Base-by-base conservation (phyloP, 441 rosid genomes). In the Eruca vesicaria region DNA sequence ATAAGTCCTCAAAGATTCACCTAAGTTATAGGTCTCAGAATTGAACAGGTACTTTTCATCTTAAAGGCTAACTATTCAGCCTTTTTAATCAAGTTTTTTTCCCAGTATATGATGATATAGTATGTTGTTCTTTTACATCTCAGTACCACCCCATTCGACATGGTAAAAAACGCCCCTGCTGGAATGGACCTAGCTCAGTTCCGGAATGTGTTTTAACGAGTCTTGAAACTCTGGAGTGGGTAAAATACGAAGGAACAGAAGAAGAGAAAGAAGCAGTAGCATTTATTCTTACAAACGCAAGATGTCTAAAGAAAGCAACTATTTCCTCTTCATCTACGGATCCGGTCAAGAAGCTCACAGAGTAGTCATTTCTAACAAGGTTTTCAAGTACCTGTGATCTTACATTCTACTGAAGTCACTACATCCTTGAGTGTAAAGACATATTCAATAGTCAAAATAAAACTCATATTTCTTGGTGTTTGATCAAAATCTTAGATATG, bases 221-320 rank as follows among this genome's bases (percentile, higher is more conserved):
- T 16, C 72, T 74, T 20, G 36, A 43, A 58, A 74, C 72, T 16
- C 2, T 58, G 6, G 61, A 66, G 23, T 59, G 72, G 61, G 15
- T 7, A 32, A 0, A 2, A 0, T 66, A 74, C 6, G 1, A 7
- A 19, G 72, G 78, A 33, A 15, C 67, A 32, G 10, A 45, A 29
- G 48, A 16, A 45, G 78, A 74, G 53, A 66, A 59, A 66, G 38
- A 31, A 11, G 10, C 35, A 9, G 52, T 16, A 4, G 52, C 52
- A 1, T 74, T 41, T 11, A 55, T 73, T 28, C 64, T 64, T 23
- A 36, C 43, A 72, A 53, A 2, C 12, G 38, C 52, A 23, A 72
- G 7, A 1, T 36, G 41, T 72, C 28, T 72, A 36, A 63, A 53
- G 69, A 41, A 53, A 9, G 76, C 53, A 45, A 45, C 20, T 45